Evolutionary conservation across 345 rosid species (phyloP).

Genomic region (Gossypium rotundifolium): DNA sequence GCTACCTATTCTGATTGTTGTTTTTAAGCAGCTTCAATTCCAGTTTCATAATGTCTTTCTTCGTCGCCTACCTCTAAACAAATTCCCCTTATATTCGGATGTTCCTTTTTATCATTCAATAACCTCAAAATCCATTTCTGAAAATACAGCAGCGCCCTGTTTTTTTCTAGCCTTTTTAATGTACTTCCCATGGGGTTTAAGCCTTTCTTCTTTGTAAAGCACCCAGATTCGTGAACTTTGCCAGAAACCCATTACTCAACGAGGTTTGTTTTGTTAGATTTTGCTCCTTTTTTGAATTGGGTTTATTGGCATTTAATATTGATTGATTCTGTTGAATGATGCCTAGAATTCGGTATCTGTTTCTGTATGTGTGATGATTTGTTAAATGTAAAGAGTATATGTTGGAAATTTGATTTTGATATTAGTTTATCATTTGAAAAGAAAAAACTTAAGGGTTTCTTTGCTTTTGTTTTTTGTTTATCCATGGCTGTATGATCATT

Average conservation of each 20-base stretch:
- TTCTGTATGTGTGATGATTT: background rate
- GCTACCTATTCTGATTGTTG: conserved; percentile 28
- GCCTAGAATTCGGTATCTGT: background rate
- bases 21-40: conserved; percentile 14
- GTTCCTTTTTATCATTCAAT: conserved; percentile 20
- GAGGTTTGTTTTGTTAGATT: conserved; percentile 18
- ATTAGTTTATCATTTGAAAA: no score
- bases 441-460: no score
- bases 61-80: conserved; percentile 49
- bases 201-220: no score
- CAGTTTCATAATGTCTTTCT: conserved; percentile 20
- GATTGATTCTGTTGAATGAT: conserved; percentile 9
- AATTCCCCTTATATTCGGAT: conserved; percentile 19
- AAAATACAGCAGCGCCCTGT: no score
- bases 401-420: conserved; percentile 14
- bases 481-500: background rate
- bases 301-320: conserved; percentile 11
- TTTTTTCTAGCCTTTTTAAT: no score
- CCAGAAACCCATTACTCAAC: background rate
- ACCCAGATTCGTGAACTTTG: background rate
- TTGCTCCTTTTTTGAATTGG: background rate
- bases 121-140: background rate
- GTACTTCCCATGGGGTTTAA: no score
- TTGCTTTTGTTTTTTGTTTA: conserved; percentile 13
- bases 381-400: background rate